A percentile compares a stretch with the other conserved stretches of the same genome.
These are phyloP conservation scores for Firmiana major DNA, from an alignment of 345 rosid species.

Conservation along the genomic window DNA sequence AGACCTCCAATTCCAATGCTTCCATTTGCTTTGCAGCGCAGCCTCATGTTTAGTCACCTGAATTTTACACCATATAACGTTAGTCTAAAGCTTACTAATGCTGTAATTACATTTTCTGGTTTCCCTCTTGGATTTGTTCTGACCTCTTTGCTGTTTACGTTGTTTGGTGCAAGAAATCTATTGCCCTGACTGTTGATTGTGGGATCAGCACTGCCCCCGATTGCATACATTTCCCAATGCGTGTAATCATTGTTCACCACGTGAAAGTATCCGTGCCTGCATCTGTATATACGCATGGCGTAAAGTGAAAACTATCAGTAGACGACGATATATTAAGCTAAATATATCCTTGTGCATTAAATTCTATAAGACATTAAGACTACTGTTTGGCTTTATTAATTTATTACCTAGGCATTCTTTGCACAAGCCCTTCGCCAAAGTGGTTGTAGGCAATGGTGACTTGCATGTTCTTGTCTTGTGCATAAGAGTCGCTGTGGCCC, in stretches of 20 bases:
- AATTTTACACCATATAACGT: not conserved
- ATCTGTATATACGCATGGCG: constrained; percentile 24
- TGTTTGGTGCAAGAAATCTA: constrained; percentile 54
- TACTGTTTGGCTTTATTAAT: not conserved
- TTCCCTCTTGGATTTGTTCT: not conserved
- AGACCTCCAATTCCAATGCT: constrained; percentile 59
- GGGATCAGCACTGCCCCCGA: constrained; percentile 67
- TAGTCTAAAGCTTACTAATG: not conserved
- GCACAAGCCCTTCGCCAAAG: constrained; percentile 68
- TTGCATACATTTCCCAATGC: constrained; percentile 68
- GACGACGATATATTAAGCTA: no score
- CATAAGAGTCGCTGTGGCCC: constrained; percentile 57
- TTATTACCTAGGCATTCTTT: constrained; percentile 63
- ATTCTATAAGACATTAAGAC: no score
- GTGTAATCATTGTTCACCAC: constrained; percentile 70
- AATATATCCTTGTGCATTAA: no score
- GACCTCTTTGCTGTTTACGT: constrained; percentile 43
- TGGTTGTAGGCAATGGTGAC: constrained; percentile 69
- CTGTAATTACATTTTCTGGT: not conserved
- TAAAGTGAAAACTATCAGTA: no score
- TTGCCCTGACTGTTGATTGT: constrained; percentile 71
- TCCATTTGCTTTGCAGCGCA: constrained; percentile 46
- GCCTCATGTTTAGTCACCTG: constrained; percentile 60
- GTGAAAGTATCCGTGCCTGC: constrained; percentile 65
- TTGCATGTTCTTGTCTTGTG: constrained; percentile 60